A percentile compares a stretch with the other conserved stretches of the same genome.
These are phyloP conservation scores for Pholiota microspora DNA, from an alignment of 768 basidiomycete genomes.

Conservation along the genomic window DNA sequence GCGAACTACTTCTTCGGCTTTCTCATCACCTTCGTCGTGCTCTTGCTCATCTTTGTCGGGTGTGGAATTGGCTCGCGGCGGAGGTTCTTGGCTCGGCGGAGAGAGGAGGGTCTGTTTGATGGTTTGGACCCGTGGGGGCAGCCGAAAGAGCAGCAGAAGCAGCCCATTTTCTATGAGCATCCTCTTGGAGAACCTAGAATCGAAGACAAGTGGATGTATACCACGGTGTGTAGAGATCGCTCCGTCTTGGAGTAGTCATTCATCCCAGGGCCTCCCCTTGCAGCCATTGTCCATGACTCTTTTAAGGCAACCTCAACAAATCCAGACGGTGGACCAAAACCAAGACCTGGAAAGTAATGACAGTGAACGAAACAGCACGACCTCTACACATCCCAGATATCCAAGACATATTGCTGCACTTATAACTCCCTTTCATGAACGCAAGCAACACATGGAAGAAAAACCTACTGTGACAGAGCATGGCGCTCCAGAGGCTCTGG, in stretches of 20 bases:
- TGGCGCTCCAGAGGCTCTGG: slow-evolving; percentile 19
- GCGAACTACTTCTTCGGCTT: slow-evolving; percentile 53
- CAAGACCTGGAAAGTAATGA: background rate
- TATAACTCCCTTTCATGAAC: slow-evolving; percentile 9
- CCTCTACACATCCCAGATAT: background rate
- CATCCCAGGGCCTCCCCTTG: background rate
- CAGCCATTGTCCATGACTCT: slow-evolving; percentile 25
- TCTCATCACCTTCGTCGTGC: slow-evolving; percentile 45
- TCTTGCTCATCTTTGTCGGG: slow-evolving; percentile 49
- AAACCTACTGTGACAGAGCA: background rate
- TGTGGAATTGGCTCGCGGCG: slow-evolving; percentile 50
- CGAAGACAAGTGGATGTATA: slow-evolving; percentile 17
- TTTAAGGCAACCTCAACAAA: slow-evolving; percentile 6
- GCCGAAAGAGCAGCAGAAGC: background rate
- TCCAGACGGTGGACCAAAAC: background rate
- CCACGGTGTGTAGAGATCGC: slow-evolving; percentile 18
- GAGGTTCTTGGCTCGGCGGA: slow-evolving; percentile 29
- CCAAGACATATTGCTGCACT: background rate
- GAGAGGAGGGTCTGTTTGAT: slow-evolving; percentile 19
- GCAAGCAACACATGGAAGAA: slow-evolving; percentile 1
- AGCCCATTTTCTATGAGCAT: slow-evolving; percentile 16
- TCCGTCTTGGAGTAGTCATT: background rate
- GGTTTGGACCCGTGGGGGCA: slow-evolving; percentile 13
- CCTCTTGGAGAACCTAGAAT: background rate
- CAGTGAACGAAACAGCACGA: background rate